Evolutionary conservation across 2,329 filamentous ascomycete genomes (phyloP).

Genomic region (Cordyceps militaris): DNA sequence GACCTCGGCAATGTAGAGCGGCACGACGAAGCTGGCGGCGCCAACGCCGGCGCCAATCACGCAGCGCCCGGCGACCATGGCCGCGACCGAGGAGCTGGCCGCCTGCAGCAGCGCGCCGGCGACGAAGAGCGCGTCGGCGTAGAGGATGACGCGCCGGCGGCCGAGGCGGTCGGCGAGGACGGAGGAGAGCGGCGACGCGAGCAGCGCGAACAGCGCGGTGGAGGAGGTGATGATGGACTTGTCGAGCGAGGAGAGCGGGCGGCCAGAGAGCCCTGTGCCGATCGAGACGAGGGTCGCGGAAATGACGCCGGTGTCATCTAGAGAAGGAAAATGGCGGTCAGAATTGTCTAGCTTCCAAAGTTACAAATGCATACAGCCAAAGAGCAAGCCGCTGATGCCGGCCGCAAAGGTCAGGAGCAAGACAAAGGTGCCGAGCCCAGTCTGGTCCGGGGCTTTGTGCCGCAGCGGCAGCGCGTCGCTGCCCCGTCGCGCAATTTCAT

Average conservation of each 20-base stretch:
- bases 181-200: constrained; percentile 57
- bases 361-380: constrained; percentile 50
- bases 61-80: constrained; percentile 61
- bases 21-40: constrained; percentile 73
- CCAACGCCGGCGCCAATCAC: constrained; percentile 69
- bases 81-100: constrained; percentile 44
- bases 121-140: constrained; percentile 61
- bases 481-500: constrained; percentile 23
- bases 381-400: constrained; percentile 59
- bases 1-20: constrained; percentile 82
- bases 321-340: neutral
- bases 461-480: constrained; percentile 24
- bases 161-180: constrained; percentile 56
- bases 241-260: constrained; percentile 53
- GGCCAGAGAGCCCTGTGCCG: constrained; percentile 49
- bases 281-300: constrained; percentile 62
- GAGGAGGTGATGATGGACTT: constrained; percentile 66
- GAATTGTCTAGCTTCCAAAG: neutral
- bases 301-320: constrained; percentile 62
- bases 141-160: constrained; percentile 54
- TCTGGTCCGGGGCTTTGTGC: constrained; percentile 22
- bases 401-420: constrained; percentile 57
- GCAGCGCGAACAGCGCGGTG: constrained; percentile 58
- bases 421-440: constrained; percentile 44
- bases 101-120: constrained; percentile 61